Evolutionary conservation across 345 rosid species (phyloP), one percentile per base, ranked within the genome.

Genomic region (Dimocarpus longan): DNA sequence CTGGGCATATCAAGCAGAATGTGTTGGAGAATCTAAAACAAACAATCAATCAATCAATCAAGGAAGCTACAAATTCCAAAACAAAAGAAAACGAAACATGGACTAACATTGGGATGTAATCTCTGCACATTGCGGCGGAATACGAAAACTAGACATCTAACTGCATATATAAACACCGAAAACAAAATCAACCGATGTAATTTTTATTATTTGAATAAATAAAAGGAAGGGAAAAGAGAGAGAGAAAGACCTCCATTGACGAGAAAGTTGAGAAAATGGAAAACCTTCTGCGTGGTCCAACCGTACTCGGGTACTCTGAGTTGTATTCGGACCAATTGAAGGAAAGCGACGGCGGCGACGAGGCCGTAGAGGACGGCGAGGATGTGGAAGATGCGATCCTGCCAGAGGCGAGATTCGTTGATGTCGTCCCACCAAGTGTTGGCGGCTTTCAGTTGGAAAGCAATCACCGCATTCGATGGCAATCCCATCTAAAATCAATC

Each of bases 211-310:
- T 32, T 1, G 3, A 32, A 32, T 32, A 73, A 11, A 37, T 28
- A 40, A 18, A 12, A 1, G 11, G 44, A 68, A 44, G 4, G 21
- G 13, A 67, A 73, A 24, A 50, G 63, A 66, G 28, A 2, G 12
- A 40, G 78, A 70, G 24, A 85, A 94, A n/a, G 16, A 95, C 98
- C 95, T 79, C 91, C 95, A 77, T 93, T 95, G 39, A 95, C 98
- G 48, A 95, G 79, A 89, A 95, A 92, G 87, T 95, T 95, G 81
- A 95, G 93, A 82, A 95, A 89, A 85, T 95, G 98, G 66, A 95
- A 95, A 76, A 95, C 98, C 85, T 95, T 95, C 83, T 93, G 98
- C 19, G 95, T 95, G 43, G 98, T 95, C 98, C 98, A 95, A 9
- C 98, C 98, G 44, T 91, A 93, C 88, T 95, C 98, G 0, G 98